phyloP scores from a whole-genome alignment of 1,139 yeast genomes.

The Taphrina betulina region DNA sequence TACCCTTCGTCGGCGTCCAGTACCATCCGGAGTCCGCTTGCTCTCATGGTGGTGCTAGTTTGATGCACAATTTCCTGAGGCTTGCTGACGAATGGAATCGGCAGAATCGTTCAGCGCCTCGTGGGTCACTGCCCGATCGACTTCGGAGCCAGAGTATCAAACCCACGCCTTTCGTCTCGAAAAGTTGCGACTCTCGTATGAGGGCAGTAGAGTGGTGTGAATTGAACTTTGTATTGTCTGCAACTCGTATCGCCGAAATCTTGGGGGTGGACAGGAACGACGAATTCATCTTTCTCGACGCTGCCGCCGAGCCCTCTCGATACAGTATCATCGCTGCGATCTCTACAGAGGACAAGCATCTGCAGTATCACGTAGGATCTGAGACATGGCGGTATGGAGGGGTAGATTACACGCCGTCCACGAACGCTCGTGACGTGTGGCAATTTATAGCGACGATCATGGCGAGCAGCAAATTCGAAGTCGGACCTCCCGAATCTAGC shows the following conservation, averaged over 20 bases:
- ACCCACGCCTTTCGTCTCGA: background rate
- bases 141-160: background rate
- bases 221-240: background rate
- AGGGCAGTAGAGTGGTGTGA: constrained; percentile 5
- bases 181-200: background rate
- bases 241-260: constrained; percentile 2
- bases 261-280: background rate
- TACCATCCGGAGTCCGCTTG: constrained; percentile 97
- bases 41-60: constrained; percentile 61
- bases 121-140: background rate
- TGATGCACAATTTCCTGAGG: constrained; percentile 63
- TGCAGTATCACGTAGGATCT: constrained; percentile 19
- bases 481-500: constrained; percentile 50
- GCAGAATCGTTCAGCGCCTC: background rate
- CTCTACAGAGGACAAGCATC: background rate
- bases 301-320: constrained; percentile 77
- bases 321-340: constrained; percentile 40
- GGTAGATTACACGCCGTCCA: no score
- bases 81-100: constrained; percentile 48
- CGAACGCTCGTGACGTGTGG: constrained; percentile 48
- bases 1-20: constrained; percentile 90
- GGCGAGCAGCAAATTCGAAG: constrained; percentile 41
- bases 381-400: constrained; percentile 37
- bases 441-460: constrained; percentile 53
- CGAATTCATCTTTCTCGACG: constrained; percentile 59